Base-by-base conservation (phyloP, 2,329 filamentous ascomycete genomes). In the Fusarium sp. region DNA sequence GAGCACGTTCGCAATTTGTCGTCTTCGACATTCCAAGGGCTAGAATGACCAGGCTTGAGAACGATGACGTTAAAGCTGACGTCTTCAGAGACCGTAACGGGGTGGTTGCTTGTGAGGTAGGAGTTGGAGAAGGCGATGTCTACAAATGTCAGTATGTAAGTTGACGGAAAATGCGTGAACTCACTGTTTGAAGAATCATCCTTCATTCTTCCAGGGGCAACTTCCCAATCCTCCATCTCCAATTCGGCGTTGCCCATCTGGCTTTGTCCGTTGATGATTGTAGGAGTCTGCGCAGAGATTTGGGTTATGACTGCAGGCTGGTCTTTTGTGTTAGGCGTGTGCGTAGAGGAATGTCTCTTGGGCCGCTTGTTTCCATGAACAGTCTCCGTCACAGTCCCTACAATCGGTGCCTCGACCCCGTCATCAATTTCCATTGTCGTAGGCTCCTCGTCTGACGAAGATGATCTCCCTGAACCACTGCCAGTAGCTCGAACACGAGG, bases 191-290 rank as follows among this genome's bases (percentile, higher is more conserved):
- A 68, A 2, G 63, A 59, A 6, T 75, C 65, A 34, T 80, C 77
- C 11, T 70, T 73, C 30, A 83, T 73, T 24, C 81, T 79, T 18
- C 83, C 83, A 2, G 83, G 83, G 0, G 83, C 83, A 47, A 84
- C 66, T 70, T 85, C 83, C 83, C 83, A 84, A 5, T 78, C 77
- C 66, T 84, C 83, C 77, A 83, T 81, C 53, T 82, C 75, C 8
- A 80, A 50, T 5, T 74, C 60, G 16, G 68, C 52, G 7, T 52
- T 10, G 18, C 64, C 29, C 62, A 53, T 32, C 25, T 68, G 70
- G 12, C 30, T 32, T n/a, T 58, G 45, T 40, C 54, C 46, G 7
- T 9, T 11, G 3, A n/a, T 38, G 34, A 38, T 10, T 38, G 34
- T 38, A 7, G 34, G 34, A 29, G 27, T 29, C 12, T 29, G 27